These are phyloP conservation scores for Pseudonectria buxi DNA, from an alignment of 2,329 filamentous ascomycete genomes.

Conservation along the genomic window DNA sequence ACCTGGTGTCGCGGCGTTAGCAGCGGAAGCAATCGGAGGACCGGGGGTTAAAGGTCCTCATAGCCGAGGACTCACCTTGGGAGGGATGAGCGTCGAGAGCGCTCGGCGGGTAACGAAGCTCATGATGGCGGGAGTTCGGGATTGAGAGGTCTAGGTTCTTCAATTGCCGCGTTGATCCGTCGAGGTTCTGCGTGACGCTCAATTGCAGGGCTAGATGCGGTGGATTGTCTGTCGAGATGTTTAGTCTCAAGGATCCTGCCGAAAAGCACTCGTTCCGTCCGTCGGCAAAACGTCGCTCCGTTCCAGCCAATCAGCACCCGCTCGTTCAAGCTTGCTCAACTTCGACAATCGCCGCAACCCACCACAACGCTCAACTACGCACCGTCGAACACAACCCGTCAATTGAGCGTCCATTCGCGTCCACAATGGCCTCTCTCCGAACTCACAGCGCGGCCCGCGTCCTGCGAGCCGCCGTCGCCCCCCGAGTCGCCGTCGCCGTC, in stretches of 20 bases:
- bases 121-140: slow-evolving; percentile 56
- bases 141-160: slow-evolving; percentile 19
- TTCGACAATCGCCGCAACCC: slow-evolving; percentile 21
- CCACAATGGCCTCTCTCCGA: slow-evolving; percentile 61
- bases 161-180: slow-evolving; percentile 25
- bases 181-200: slow-evolving; percentile 26
- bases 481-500: slow-evolving; percentile 33
- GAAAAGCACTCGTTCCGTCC: slow-evolving; percentile 42
- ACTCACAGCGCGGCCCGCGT: slow-evolving; percentile 45
- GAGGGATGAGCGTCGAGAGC: slow-evolving; percentile 97
- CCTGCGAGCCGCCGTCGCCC: slow-evolving; percentile 39
- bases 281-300: slow-evolving; percentile 39
- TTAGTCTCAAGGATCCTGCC: slow-evolving; percentile 25
- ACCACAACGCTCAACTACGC: slow-evolving; percentile 17
- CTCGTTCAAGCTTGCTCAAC: slow-evolving; percentile 22
- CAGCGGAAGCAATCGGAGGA: slow-evolving; percentile 25
- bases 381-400: slow-evolving; percentile 7
- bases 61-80: slow-evolving; percentile 65
- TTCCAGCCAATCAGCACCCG: slow-evolving; percentile 34
- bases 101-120: slow-evolving; percentile 85
- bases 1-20: slow-evolving; percentile 50
- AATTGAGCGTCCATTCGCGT: slow-evolving; percentile 19
- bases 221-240: slow-evolving; percentile 20
- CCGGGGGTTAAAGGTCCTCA: slow-evolving; percentile 16
- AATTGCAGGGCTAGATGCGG: slow-evolving; percentile 27